Evolutionary conservation across 805 yeast species (phyloP), one percentile per base, ranked within the genome.

Genomic region (Kodamaea jinghongensis): DNA sequence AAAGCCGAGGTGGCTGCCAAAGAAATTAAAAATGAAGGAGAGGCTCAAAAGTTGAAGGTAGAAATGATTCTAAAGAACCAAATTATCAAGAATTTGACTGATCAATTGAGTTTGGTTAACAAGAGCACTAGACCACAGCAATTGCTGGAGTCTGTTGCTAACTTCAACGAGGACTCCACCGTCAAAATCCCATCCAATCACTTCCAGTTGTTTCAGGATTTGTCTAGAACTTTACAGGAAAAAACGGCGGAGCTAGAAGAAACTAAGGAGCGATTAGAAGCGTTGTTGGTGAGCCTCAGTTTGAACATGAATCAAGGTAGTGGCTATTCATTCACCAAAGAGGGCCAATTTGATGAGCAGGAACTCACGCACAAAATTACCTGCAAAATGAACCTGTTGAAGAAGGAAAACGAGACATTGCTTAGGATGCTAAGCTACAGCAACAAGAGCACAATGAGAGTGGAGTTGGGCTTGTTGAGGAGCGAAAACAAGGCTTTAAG

Each of bases 341-440:
- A 69, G 41, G 89, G 88, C 2, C 67, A 82, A 42, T 83, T 77
- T 55, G 95, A 86, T 51, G 83, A 78, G 36, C 80, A 84, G 51
- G 89, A 85, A 40, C 62, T 85, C 34, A 79, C 90, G 10, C 93
- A 86, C 54, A 81, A 81, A 50, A 76, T 86, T 43, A 67, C 86
- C 28, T 71, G 73, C 29, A 78, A 85, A 50, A 51, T 87, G 47
- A 76, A 76, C 39, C 64, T 73, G 42, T 61, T 87, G 43, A 77
- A 77, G 13, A 74, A 72, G 33, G 95, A 87, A 54, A 87, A 87
- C 55, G 81, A 79, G 42, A 79, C 73, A 46, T 70, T 87, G 62
- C 72, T 81, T 45, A 77, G 77, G 50, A 78, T 85, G 81, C 58
- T 86, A 8, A 79, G 89, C 47, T 81, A 73, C 58, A 87, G 95